These are phyloP conservation scores for Bipolaris cookei DNA, from an alignment of 2,329 filamentous ascomycete species.

Conservation along the genomic window DNA sequence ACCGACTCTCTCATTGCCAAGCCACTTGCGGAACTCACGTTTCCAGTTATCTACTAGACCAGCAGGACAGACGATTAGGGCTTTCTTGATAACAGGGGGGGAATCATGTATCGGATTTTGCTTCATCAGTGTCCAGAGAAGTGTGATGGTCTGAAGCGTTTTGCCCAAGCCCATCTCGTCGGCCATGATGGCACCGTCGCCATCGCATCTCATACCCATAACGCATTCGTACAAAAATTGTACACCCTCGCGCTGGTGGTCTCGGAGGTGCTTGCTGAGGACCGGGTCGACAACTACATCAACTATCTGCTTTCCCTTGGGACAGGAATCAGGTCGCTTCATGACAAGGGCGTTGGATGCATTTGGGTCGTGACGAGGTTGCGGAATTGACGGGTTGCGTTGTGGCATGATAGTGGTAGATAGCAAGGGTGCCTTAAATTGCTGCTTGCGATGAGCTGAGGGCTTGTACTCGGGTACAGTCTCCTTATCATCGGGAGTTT, in stretches of 20 bases:
- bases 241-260: conserved; percentile 73
- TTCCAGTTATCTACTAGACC: conserved; percentile 76
- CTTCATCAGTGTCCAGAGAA: conserved; percentile 75
- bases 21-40: conserved; percentile 75
- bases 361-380: conserved; percentile 69
- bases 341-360: conserved; percentile 69
- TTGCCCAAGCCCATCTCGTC: conserved; percentile 81
- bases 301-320: conserved; percentile 69
- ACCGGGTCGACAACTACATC: conserved; percentile 76
- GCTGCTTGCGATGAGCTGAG: conserved; percentile 50
- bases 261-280: conserved; percentile 65
- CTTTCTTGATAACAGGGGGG: conserved; percentile 69
- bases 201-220: conserved; percentile 72
- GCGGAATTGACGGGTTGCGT: conserved; percentile 56
- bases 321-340: conserved; percentile 63
- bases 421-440: conserved; percentile 69
- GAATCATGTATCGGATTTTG: conserved; percentile 70
- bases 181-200: conserved; percentile 72
- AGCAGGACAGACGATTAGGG: conserved; percentile 74
- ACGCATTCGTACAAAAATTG: conserved; percentile 77
- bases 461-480: conserved; percentile 49
- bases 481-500: conserved; percentile 37
- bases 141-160: conserved; percentile 73
- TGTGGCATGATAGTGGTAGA: conserved; percentile 59
- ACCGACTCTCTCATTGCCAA: conserved; percentile 72